Evolutionary conservation across 2,329 filamentous ascomycete species (phyloP).

Genomic region (Lachnellula cervina): DNA sequence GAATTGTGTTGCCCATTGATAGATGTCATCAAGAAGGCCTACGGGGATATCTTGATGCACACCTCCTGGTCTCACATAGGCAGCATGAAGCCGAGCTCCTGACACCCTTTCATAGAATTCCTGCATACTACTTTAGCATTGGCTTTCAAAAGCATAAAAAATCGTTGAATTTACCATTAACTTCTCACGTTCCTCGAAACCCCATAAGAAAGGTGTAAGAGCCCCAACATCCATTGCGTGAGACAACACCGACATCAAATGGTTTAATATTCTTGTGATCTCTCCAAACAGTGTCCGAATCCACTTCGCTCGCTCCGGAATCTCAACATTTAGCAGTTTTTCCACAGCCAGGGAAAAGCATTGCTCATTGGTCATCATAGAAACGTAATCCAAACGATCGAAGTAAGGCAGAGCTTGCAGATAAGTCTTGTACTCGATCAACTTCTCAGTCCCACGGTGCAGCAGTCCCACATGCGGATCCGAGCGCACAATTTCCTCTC

Average conservation of each 20-base stretch:
- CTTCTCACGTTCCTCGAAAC: conserved; percentile 99
- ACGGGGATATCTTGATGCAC: conserved; percentile 93
- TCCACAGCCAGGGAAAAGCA: conserved; percentile 93
- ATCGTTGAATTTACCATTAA: conserved; percentile 70
- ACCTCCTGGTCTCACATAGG: conserved; percentile 93
- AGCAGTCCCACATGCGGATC: conserved; percentile 96
- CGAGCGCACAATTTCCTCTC: conserved; percentile 93
- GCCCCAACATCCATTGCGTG: conserved; percentile 99
- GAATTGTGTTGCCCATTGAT: conserved; percentile 99
- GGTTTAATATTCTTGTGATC: conserved; percentile 90
- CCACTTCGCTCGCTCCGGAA: conserved; percentile 92
- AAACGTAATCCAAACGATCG: conserved; percentile 96
- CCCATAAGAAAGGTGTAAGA: conserved; percentile 97
- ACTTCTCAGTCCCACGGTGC: conserved; percentile 96
- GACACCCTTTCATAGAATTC: conserved; percentile 99
- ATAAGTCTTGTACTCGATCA: conserved; percentile 99
- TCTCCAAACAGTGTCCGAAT: conserved; percentile 95
- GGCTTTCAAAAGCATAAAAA: conserved; percentile 10
- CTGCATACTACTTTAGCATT: conserved; percentile 42
- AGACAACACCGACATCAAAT: conserved; percentile 94
- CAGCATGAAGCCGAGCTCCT: conserved; percentile 92
- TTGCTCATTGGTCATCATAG: conserved; percentile 99
- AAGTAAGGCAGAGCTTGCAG: conserved; percentile 98
- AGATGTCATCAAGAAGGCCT: conserved; percentile 95
- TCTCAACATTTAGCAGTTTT: conserved; percentile 95